Conservation (phyloP, 352 stramenopile genomes). For the Blastocystis sp. region DNA sequence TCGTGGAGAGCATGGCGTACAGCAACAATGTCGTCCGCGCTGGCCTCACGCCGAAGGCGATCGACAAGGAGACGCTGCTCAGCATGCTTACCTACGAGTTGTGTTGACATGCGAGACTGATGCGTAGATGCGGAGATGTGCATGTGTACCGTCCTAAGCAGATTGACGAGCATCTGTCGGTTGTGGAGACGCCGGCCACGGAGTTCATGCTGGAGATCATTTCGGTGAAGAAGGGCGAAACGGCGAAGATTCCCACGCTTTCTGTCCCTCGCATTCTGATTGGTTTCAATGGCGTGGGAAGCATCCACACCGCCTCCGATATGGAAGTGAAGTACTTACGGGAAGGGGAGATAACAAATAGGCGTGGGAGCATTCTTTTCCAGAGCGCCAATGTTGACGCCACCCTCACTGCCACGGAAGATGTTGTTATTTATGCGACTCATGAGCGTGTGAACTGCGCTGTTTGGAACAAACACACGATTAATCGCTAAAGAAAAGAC, state of each 20-base stretch:
- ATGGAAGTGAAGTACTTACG: neutral
- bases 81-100: conserved; percentile 92
- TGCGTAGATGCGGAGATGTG: conserved; percentile 1
- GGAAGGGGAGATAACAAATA: neutral
- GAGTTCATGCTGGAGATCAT: conserved; percentile 63
- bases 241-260: conserved; percentile 8
- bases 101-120: neutral
- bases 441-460: conserved; percentile 7
- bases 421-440: conserved; percentile 50
- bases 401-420: conserved; percentile 8
- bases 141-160: neutral
- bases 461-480: neutral
- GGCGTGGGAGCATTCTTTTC: conserved; percentile 60
- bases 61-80: conserved; percentile 92
- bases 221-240: conserved; percentile 49
- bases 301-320: neutral
- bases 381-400: conserved; percentile 11
- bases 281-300: neutral
- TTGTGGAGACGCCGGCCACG: conserved; percentile 29
- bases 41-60: conserved; percentile 96
- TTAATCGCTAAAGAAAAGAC: conserved; percentile 42
- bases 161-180: conserved; percentile 12
- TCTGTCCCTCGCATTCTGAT: conserved; percentile 39
- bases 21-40: conserved; percentile 97
- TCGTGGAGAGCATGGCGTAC: conserved; percentile 97